Evolutionary conservation across 78 protist genomes (phyloP), one percentile per base, ranked within the genome.

Genomic region (Blattamonas nauphoetae): DNA sequence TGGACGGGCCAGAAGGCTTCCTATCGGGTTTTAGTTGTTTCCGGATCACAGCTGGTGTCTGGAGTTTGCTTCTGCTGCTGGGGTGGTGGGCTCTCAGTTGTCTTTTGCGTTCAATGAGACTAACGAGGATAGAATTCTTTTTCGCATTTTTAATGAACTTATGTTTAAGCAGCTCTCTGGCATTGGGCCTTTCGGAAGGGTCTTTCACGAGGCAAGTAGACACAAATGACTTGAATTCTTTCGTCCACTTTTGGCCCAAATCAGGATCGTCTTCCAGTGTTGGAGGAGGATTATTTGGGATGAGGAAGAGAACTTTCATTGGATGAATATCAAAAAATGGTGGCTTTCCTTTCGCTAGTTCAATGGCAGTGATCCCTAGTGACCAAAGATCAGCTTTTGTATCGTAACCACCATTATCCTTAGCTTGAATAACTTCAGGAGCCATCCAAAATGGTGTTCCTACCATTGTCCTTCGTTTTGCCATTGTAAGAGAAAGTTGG

Each of bases 311-410:
- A 21, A 44, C 90, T 38, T 33, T 41, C 89, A 86, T 45, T 1
- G 0, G 64, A 1, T 4, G 34, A 32, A 33, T 44, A 45, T 0
- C 84, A 5, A 6, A 46, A 6, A 46, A 6, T 5, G 64, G 64
- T 6, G 64, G 64, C 32, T 80, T 87, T 3, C 98, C 98, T 36
- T 90, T 91, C 38, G 98, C 98, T 88, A 97, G 89, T 46, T 97
- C 99, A 42, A 97, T 91, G 3, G 97, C 97, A 1, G 99, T 97
- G 91, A 97, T 96, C 35, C 64, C 64, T 6, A 46, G 64, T 6
- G 64, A 46, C 64, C 64, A 46, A 6, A 46, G 5, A 46, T 46
- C 64, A 5, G 64, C 64, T 6, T 46, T 5, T 6, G 64, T 21
- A 5, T 6, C 5, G 35, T 5, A 21, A 5, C 64, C 64, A 6